Percentiles rank a stretch among this genome's conserved stretches.
Conservation (phyloP, 192 early-diverging fungal species). For the Phycomyces blakesleeanus region DNA sequence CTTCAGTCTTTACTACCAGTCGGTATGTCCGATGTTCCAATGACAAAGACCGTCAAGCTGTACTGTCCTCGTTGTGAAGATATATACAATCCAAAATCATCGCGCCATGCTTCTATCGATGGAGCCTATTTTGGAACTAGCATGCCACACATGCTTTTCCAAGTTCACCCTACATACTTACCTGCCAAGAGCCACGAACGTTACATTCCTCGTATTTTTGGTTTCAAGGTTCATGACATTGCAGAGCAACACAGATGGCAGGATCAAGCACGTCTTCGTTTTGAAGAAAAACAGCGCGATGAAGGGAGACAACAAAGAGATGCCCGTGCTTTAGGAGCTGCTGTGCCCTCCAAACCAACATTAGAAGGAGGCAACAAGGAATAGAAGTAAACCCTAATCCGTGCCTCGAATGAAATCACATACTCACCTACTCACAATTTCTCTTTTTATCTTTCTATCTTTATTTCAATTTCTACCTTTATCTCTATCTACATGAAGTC, state of each 20-base stretch:
- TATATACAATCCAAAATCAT: slow-evolving; percentile 89
- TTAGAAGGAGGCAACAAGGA: slow-evolving; percentile 1
- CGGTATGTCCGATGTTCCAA: slow-evolving; percentile 84
- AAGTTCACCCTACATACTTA: slow-evolving; percentile 79
- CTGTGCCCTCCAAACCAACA: neutral
- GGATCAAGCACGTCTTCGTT: slow-evolving; percentile 70
- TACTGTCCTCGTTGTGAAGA: slow-evolving; percentile 97
- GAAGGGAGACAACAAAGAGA: neutral
- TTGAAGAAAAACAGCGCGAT: slow-evolving; percentile 22
- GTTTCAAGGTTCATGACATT: slow-evolving; percentile 88
- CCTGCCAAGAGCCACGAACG: slow-evolving; percentile 76
- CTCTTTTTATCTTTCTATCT: no score
- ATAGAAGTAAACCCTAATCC: neutral
- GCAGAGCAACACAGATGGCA: slow-evolving; percentile 90
- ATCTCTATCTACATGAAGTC: no score
- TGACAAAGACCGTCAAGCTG: slow-evolving; percentile 83
- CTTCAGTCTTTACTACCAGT: slow-evolving; percentile 87
- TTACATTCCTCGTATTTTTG: slow-evolving; percentile 97
- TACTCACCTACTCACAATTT: no score
- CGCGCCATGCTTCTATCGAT: slow-evolving; percentile 81
- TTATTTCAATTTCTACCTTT: no score
- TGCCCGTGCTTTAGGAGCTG: neutral
- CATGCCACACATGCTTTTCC: slow-evolving; percentile 94
- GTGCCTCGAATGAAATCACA: no score
- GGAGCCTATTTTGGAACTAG: slow-evolving; percentile 97